Evolutionary conservation across 257 asterid species (phyloP).

Genomic region (Fraxinus anomala): DNA sequence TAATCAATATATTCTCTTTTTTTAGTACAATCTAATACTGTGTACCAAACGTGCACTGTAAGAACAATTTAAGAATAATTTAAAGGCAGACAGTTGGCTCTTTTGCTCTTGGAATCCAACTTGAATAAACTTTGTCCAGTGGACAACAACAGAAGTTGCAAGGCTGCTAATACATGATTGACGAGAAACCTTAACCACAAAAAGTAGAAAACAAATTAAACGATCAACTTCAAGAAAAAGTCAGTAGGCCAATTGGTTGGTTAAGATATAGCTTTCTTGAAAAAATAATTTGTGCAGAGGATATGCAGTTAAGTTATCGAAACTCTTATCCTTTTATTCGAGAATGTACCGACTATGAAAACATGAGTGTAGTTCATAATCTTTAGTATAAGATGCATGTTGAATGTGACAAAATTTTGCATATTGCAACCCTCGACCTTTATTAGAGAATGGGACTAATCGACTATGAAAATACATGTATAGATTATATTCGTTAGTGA

Average conservation of each 20-base stretch:
- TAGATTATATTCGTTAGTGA: no score
- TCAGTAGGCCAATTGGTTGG: conserved; percentile 32
- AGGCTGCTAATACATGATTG: conserved; percentile 28
- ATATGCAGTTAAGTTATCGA: no score
- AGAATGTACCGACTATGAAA: no score
- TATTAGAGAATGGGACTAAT: no score
- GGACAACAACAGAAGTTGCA: conserved; percentile 36
- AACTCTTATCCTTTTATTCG: no score
- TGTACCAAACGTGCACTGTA: background rate
- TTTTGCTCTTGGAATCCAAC: conserved; percentile 23
- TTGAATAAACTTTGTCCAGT: conserved; percentile 13
- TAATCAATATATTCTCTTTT: background rate
- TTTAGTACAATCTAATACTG: background rate
- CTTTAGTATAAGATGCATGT: background rate
- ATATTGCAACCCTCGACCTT: background rate
- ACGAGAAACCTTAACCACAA: conserved; percentile 32
- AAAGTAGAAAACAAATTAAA: conserved; percentile 18
- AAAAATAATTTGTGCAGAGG: conserved; percentile 15
- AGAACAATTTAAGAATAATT: conserved; percentile 23
- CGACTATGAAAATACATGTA: no score
- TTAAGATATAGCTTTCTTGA: conserved; percentile 36
- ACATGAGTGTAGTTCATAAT: no score
- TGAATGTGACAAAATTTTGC: no score
- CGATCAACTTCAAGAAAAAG: conserved; percentile 24
- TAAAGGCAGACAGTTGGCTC: conserved; percentile 28